phyloP scores from a whole-genome alignment of 1,284 basidiomycete species.

The Fomitopsis pinicola region DNA sequence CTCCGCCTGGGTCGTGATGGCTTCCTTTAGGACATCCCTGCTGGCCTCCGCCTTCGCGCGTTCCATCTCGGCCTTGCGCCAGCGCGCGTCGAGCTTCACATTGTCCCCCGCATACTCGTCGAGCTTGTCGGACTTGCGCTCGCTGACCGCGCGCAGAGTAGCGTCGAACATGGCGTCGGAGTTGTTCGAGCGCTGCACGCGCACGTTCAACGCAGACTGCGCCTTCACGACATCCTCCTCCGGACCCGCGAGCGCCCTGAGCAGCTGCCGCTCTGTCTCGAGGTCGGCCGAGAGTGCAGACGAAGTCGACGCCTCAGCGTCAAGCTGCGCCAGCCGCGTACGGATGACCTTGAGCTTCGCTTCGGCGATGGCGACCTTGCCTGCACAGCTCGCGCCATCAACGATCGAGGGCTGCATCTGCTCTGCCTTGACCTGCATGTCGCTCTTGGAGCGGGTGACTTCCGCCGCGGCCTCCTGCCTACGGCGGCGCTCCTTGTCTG shows the following conservation, averaged over 20 bases:
- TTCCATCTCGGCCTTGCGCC: conserved; percentile 71
- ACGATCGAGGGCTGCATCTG: conserved; percentile 65
- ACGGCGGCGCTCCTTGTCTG: conserved; percentile 58
- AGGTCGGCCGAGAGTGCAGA: conserved; percentile 51
- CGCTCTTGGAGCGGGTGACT: conserved; percentile 64
- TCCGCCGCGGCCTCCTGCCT: conserved; percentile 64
- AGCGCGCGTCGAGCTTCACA: conserved; percentile 68
- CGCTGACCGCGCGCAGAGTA: conserved; percentile 75
- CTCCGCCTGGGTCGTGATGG: conserved; percentile 63
- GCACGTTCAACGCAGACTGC: conserved; percentile 56
- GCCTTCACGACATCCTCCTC: conserved; percentile 68
- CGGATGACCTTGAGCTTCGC: conserved; percentile 64
- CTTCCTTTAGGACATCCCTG: conserved; percentile 61
- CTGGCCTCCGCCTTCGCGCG: conserved; percentile 66
- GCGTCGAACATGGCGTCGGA: conserved; percentile 80
- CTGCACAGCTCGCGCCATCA: conserved; percentile 76
- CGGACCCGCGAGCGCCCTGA: conserved; percentile 63
- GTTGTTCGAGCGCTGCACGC: conserved; percentile 69
- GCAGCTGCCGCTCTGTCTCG: conserved; percentile 68
- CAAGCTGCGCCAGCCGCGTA: conserved; percentile 64
- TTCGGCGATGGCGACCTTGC: conserved; percentile 74
- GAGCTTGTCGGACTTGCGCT: conserved; percentile 74
- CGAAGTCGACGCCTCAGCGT: conserved; percentile 38
- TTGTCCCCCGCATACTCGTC: conserved; percentile 72
- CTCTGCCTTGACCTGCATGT: conserved; percentile 66